phyloP scores from a whole-genome alignment of 2,329 filamentous ascomycete genomes.

The Acrocalymma vagum region DNA sequence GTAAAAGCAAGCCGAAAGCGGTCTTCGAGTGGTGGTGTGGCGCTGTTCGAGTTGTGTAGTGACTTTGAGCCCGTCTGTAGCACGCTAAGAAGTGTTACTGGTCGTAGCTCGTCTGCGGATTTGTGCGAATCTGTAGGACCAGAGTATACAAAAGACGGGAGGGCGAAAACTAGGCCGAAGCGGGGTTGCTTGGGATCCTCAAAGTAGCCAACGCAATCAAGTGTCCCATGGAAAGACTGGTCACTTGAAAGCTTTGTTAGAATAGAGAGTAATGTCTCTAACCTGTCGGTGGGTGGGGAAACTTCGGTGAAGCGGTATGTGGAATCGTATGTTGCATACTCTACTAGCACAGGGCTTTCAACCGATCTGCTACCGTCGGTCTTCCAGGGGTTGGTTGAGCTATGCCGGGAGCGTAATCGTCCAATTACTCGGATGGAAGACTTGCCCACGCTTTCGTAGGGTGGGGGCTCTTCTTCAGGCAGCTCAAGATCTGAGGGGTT shows the following conservation, averaged over 20 bases:
- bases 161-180: slow-evolving; percentile 77
- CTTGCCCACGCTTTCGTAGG: slow-evolving; percentile 57
- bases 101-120: slow-evolving; percentile 43
- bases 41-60: slow-evolving; percentile 49
- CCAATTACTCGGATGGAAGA: slow-evolving; percentile 56
- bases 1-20: slow-evolving; percentile 80
- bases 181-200: slow-evolving; percentile 75
- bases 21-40: slow-evolving; percentile 69
- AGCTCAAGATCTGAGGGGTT: slow-evolving; percentile 52
- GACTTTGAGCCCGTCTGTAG: slow-evolving; percentile 57
- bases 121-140: slow-evolving; percentile 63
- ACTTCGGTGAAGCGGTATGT: slow-evolving; percentile 58
- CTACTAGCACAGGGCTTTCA: slow-evolving; percentile 69
- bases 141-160: slow-evolving; percentile 64
- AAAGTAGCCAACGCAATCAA: slow-evolving; percentile 74
- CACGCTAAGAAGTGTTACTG: slow-evolving; percentile 56
- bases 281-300: slow-evolving; percentile 53
- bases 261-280: slow-evolving; percentile 51
- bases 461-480: slow-evolving; percentile 57
- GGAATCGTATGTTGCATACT: slow-evolving; percentile 68
- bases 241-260: slow-evolving; percentile 39
- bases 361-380: slow-evolving; percentile 41
- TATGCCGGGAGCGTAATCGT: slow-evolving; percentile 47
- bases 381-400: slow-evolving; percentile 49
- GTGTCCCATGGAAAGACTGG: slow-evolving; percentile 49